Evolutionary conservation across 306 rosid species (phyloP).

Genomic region (Gleditsia sinensis): DNA sequence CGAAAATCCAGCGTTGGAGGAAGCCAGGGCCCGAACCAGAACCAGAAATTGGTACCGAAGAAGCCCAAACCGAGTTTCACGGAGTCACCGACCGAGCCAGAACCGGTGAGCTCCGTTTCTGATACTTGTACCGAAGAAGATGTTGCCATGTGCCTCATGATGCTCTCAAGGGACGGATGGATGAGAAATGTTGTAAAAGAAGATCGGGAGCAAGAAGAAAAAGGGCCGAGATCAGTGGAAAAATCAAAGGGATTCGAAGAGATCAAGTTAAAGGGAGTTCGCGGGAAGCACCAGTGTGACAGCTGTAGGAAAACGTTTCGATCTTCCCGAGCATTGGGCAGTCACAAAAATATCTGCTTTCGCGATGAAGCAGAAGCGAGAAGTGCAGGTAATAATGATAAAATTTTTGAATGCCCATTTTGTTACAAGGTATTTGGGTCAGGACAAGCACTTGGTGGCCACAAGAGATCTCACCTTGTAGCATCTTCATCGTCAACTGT

Average conservation of each 20-base stretch:
- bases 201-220: slow-evolving; percentile 19
- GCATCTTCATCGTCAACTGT: slow-evolving; percentile 33
- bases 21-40: slow-evolving; percentile 24
- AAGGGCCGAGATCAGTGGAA: not conserved
- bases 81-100: slow-evolving; percentile 38
- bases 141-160: slow-evolving; percentile 81
- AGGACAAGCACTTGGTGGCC: slow-evolving; percentile 96
- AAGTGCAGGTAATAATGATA: not conserved
- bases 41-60: slow-evolving; percentile 24
- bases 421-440: slow-evolving; percentile 83
- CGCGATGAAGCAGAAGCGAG: slow-evolving; percentile 13
- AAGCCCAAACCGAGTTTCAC: slow-evolving; percentile 32
- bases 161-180: slow-evolving; percentile 86
- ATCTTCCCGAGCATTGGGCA: slow-evolving; percentile 67
- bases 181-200: slow-evolving; percentile 1
- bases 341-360: slow-evolving; percentile 60
- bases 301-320: slow-evolving; percentile 66
- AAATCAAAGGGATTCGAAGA: slow-evolving; percentile 24
- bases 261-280: slow-evolving; percentile 46
- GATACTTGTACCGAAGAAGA: slow-evolving; percentile 75
- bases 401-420: slow-evolving; percentile 81
- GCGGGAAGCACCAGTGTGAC: slow-evolving; percentile 56
- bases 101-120: slow-evolving; percentile 69
- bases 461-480: slow-evolving; percentile 79
- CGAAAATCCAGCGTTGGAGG: slow-evolving; percentile 31